Evolutionary conservation across 306 rosid genomes (phyloP), one percentile per base, ranked within the genome.

Genomic region (Ormosia emarginata): DNA sequence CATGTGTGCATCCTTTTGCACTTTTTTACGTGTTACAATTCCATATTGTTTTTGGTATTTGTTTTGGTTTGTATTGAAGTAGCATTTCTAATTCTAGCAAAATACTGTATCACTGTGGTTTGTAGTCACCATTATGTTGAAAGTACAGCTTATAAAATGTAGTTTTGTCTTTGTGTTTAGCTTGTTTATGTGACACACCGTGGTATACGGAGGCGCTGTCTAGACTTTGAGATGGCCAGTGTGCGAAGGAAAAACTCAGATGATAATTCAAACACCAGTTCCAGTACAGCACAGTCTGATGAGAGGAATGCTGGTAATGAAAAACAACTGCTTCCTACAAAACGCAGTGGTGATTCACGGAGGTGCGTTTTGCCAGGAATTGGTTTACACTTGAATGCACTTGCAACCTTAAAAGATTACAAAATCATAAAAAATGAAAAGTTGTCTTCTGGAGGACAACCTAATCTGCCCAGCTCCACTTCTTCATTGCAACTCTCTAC

Each of bases 331-430:
- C 85, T 83, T 46, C 81, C 88, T 13, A 49, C 57, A 61, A 91
- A 88, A 82, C 81, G 76, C 10, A 78, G 82, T 67, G 84, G 88
- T 67, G 87, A 88, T 71, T 77, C 91, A 6, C 70, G 84, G 59
- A 84, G 87, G 73, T 77, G 90, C 81, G 66, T 87, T 50, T 73
- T 92, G 82, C 95, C 93, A 43, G 95, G 95, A 88, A 90, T 94
- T 74, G 98, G 98, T 79, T 83, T 94, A 75, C 95, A 92, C 90
- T 81, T 94, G 77, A 94, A 94, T 86, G 94, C 97, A 79, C 91
- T 94, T 76, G 92, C 93, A 39, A 67, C 85, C 56, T 81, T 89
- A 8, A 89, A 90, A 57, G 92, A 86, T 34, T 78, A 74, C 72
- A 77, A 71, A 67, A 75, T 74, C 87, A 53, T 77, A 74, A 86